Conservation (phyloP, 2,329 filamentous ascomycete species). For the Penicillium freii region DNA sequence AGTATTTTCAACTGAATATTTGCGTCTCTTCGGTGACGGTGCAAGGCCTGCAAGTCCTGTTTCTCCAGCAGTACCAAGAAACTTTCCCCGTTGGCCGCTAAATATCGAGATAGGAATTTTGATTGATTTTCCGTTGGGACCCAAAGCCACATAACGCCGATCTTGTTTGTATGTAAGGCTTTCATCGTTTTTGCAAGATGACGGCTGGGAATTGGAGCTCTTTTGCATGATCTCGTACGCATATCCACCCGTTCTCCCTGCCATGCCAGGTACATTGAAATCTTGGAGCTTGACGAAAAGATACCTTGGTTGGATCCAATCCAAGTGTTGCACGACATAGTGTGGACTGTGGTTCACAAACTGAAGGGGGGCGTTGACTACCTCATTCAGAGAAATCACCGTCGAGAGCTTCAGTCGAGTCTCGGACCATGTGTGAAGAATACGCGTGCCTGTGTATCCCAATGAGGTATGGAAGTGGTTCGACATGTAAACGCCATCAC, state of each 20-base stretch:
- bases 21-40: slow-evolving; percentile 1
- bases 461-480: slow-evolving; percentile 56
- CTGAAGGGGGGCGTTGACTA: slow-evolving; percentile 68
- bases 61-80: slow-evolving; percentile 22
- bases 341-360: slow-evolving; percentile 59
- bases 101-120: slow-evolving; percentile 54
- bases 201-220: not conserved
- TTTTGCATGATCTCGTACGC: not conserved
- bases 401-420: slow-evolving; percentile 60
- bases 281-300: slow-evolving; percentile 59
- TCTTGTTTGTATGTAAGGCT: slow-evolving; percentile 38
- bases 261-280: not conserved
- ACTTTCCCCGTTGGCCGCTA: slow-evolving; percentile 45
- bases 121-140: slow-evolving; percentile 39
- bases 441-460: slow-evolving; percentile 45
- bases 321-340: slow-evolving; percentile 70
- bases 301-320: slow-evolving; percentile 91
- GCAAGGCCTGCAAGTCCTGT: slow-evolving; percentile 6
- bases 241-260: too few relatives aligned
- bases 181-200: not conserved
- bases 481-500: slow-evolving; percentile 81
- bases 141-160: slow-evolving; percentile 39
- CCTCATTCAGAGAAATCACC: slow-evolving; percentile 76
- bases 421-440: slow-evolving; percentile 57
- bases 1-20: not conserved